phyloP scores from a whole-genome alignment of 2,329 filamentous ascomycete genomes.

The Fusarium musae region DNA sequence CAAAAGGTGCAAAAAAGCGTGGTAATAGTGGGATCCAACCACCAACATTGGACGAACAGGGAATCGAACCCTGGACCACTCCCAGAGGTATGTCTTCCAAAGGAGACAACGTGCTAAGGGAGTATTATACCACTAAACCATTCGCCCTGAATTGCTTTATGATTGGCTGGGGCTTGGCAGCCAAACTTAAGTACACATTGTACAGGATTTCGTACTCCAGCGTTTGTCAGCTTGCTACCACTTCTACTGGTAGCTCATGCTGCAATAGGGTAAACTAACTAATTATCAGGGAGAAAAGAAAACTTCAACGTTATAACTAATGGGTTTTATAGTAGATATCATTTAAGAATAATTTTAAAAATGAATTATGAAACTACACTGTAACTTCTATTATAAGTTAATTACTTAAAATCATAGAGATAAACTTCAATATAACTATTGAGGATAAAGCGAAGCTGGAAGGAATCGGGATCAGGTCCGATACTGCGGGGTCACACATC shows the following conservation, averaged over 20 bases:
- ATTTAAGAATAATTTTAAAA: not conserved
- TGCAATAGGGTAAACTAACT: not conserved
- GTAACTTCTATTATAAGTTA: not conserved
- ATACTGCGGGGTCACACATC: not conserved
- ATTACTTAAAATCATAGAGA: not conserved
- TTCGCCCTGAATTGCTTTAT: conserved; percentile 7
- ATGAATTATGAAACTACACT: fast-evolving
- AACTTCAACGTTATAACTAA: not conserved
- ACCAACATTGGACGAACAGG: conserved; percentile 30
- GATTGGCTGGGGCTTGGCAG: fast-evolving
- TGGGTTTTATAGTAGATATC: not conserved
- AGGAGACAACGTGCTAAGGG: conserved; percentile 23
- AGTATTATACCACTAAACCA: conserved; percentile 41
- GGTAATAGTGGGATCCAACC: conserved; percentile 7
- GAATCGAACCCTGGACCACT: conserved; percentile 40
- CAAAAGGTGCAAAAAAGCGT: not conserved
- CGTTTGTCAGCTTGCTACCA: no score
- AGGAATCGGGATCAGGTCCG: not conserved
- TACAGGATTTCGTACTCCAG: fast-evolving
- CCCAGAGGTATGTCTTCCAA: conserved; percentile 5
- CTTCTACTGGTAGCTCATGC: not conserved
- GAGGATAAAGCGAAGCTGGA: not conserved
- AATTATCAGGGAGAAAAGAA: no score
- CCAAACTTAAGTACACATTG: fast-evolving
- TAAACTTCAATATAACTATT: not conserved